Base-by-base conservation (phyloP, 2,329 filamentous ascomycete species). In the Diaporthe citriasiana region DNA sequence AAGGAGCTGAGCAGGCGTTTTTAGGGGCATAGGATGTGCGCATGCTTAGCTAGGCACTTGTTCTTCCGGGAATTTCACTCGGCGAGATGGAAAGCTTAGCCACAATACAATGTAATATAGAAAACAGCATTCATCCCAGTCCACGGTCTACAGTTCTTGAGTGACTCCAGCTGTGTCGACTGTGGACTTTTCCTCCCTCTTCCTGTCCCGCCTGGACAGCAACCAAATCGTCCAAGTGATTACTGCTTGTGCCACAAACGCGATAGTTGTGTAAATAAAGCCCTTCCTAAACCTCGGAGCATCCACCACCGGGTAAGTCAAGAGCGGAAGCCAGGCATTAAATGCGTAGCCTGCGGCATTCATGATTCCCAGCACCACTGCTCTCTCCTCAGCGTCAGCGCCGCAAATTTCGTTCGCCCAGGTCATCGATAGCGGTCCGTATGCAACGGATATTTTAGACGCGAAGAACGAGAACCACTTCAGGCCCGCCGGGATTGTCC, bases 361-460 rank as follows among this genome's bases (percentile, higher is more conserved):
- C 78, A 88, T 87, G 19, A 87, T 82, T 0, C 86, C 87, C 3
- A 88, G 83, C 5, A 88, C 85, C 6, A 89, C 77, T 3, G 86
- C 84, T 0, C 87, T 82, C 25, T 87, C 85, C 78, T 89, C 87
- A 1, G 85, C 84, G 25, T 87, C 87, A 25, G 81, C 79, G 1
- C 81, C 81, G 27, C 84, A 84, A 6, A 86, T 82, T 73, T 87
- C 85, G 74, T 87, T 87, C 15, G 87, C 83, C 86, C 85, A 88
- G 6, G 84, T 83, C 78, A 86, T 84, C 30, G 74, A 63, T 1
- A 75, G 35, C 7, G 74, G 74, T 25, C 74, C 74, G 27, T 75
- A 75, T 6, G 74, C 45, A n/a, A 75, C 74, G 6, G 70, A 38
- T 3, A 70, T 42, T 8, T 55, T 63, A 2, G 68, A 65, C 22